These are phyloP conservation scores for Schizophyllum commune DNA, from an alignment of 1,284 basidiomycete species.

Conservation along the genomic window DNA sequence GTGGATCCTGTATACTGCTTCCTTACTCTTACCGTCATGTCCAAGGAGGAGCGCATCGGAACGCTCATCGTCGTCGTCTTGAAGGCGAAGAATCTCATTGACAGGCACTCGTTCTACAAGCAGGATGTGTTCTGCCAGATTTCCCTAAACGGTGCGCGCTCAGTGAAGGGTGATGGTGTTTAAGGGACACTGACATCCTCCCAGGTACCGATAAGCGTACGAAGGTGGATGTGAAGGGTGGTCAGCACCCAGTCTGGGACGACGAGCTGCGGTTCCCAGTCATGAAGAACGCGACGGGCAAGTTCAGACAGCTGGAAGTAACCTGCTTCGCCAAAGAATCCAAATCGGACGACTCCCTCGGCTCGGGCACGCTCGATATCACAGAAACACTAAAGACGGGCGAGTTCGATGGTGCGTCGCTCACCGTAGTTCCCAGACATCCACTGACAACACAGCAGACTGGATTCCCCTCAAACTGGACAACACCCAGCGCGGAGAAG, in stretches of 20 bases:
- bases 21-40: background rate
- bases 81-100: slow-evolving; percentile 63
- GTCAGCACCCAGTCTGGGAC: slow-evolving; percentile 76
- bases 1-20: background rate
- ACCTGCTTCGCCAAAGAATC: slow-evolving; percentile 60
- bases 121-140: slow-evolving; percentile 62
- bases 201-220: slow-evolving; percentile 44
- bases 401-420: slow-evolving; percentile 64
- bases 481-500: slow-evolving; percentile 51
- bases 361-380: slow-evolving; percentile 56
- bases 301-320: slow-evolving; percentile 50
- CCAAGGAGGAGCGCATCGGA: background rate
- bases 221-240: slow-evolving; percentile 58
- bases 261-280: slow-evolving; percentile 60
- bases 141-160: slow-evolving; percentile 31
- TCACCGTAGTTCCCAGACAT: background rate
- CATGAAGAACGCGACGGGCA: slow-evolving; percentile 34
- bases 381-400: slow-evolving; percentile 58
- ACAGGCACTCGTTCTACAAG: slow-evolving; percentile 70
- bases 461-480: slow-evolving; percentile 57
- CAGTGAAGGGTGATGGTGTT: slow-evolving; percentile 3
- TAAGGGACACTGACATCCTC: slow-evolving; percentile 4
- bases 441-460: slow-evolving; percentile 31
- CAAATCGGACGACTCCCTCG: slow-evolving; percentile 51
- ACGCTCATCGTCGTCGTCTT: slow-evolving; percentile 52